Base-by-base conservation (phyloP, 2,329 filamentous ascomycete species). In the Exophiala phaeomuriformis region DNA sequence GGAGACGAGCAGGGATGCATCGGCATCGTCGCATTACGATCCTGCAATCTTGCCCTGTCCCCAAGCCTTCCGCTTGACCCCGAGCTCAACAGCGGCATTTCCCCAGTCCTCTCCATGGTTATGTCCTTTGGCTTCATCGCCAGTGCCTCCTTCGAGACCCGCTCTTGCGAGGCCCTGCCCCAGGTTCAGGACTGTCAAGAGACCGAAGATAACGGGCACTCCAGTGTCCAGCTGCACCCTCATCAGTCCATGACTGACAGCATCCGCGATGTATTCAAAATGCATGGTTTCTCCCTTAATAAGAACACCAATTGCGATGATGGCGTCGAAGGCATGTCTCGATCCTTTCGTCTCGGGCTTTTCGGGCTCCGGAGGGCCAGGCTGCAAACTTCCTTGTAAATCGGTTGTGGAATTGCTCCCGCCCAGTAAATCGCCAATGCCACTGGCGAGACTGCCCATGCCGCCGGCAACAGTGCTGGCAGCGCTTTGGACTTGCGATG, bases 231-330 rank as follows among this genome's bases (percentile, higher is more conserved):
- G 77, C 71, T 95, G 90, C 55, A 97, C 84, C 60, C 88, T 84
- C 93, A 98, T 98, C 57, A 98, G 78, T 4, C 89, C 93, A 58
- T 95, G 88, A 53, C 84, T 89, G 4, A 94, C 90, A 39, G 88
- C 82, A 61, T 97, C 93, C 40, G 90, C 81, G 65, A 98, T 98
- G 75, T 98, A 97, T 74, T 98, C 93, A 67, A 98, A 98, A 74
- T 98, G 93, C 90, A 96, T 96, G 4, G 93, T 97, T 73, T 95
- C 88, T 69, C 93, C 93, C 77, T 98, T 98, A 75, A 98, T 96
- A 57, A 98, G 81, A 52, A 95, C 90, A 52, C 93, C 93, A 63
- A 98, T 87, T 49, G 93, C 90, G 62, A 98, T 90, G 60, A 98
- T 83, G 58, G 93, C 93, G 68, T 97, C 91, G 65, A 97, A 97